Evolutionary conservation across 169 alveolate species (phyloP), one percentile per base, ranked within the genome.

Genomic region (Plasmodium gonderi): DNA sequence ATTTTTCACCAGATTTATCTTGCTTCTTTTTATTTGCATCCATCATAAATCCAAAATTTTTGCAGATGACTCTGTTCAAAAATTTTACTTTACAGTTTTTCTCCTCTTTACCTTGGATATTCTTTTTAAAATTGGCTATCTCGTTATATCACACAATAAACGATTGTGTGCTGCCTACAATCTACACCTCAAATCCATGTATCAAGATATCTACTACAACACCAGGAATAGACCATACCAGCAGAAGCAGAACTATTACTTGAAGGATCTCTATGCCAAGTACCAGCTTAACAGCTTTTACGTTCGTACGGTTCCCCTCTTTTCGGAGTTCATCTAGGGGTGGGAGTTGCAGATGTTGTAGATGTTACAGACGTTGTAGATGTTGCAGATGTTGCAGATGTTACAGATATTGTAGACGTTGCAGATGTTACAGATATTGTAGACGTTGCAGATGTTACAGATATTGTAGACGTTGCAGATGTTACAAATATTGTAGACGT

Each of bases 201-300:
- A 83, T 20, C 80, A 83, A 23, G 92, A 83, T 44, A 76, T 83
- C 3, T 83, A 83, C 64, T 69, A 69, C 65, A 47, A 26, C 31
- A 40, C 38, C 67, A 69, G 33, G 65, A 60, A 8, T 0, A 83
- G 31, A 17, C 29, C 42, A 38, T 47, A 60, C 36, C 17, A 8
- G 72, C 72, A 72, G 17, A 42, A 23, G 23, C 11, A 31, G 40
- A 47, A 83, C 40, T 1, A 33, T 33, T 17, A 45, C 23, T 60
- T 83, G n/a, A 72, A 40, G n/a, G 64, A 83, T 29, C 8, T 83
- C 3, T 40, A 83, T 26, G 12, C 42, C 31, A 83, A 83, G 64
- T 83, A 83, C 77, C 92, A 69, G 76, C 54, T 54, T 5, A 83
- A 83, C 60, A 29, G 29, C 77, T 83, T 83, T 60, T 83, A 83